Evolutionary conservation across 116 monocot genomes (phyloP), one percentile per base, ranked within the genome.

Genomic region (Zostera marina): DNA sequence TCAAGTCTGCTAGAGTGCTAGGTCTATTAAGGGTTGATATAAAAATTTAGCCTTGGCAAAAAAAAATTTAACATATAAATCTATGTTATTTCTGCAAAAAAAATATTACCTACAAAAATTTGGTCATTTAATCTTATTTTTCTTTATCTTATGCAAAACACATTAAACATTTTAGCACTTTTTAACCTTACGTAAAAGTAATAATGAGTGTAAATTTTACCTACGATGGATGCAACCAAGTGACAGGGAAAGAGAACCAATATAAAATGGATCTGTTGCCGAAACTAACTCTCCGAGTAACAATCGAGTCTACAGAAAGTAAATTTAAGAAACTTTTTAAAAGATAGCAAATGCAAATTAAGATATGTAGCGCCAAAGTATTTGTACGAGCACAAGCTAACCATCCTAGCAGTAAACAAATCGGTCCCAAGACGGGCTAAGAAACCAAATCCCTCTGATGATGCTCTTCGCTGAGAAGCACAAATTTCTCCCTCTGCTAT

Each of bases 141-240:
- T 2, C 32, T 32, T 32, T 32, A 32, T 32, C 32, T 32, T 32
- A 32, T 3, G 32, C n/a, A n/a, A n/a, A n/a, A n/a, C n/a, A n/a
- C n/a, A 5, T 5, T 5, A 32, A 32, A 32, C 32, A 32, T 5
- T 32, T 32, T 5, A 32, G 5, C 32, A 5, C 32, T 32, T 32
- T 32, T 32, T 32, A 32, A 32, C 32, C 32, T 32, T 32, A 5
- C 5, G 5, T 32, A 32, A 32, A 32, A 32, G 32, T 32, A 32
- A 32, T 32, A 32, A 32, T 32, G 32, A 1, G 32, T 32, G 32
- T 32, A 32, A 32, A 32, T 32, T 39, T 61, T 63, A 98, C 98
- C 90, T 83, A 17, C 81, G 75, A 75, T 98, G 80, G 45, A 98
- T 90, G 66, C 98, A 98, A 61, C 98, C 98, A 56, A 98, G 69